Evolutionary conservation across 768 basidiomycete species (phyloP).

Genomic region (Mycena leptocephala): DNA sequence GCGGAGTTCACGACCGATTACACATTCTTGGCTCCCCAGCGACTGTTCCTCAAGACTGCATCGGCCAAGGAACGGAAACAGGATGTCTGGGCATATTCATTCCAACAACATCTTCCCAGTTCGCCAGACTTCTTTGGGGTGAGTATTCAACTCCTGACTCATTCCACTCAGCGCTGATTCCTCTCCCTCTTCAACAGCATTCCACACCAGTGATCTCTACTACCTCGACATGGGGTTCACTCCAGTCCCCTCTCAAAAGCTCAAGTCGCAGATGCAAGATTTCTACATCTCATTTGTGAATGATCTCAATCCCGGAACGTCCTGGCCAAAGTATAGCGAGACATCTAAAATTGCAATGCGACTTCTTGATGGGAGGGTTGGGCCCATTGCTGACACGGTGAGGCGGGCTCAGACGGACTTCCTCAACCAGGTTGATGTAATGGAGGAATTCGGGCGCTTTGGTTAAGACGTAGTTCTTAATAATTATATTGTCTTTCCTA

Average conservation of each 20-base stretch:
- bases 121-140: background rate
- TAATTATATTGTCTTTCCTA: too few relatives aligned
- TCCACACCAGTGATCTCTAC: constrained; percentile 15
- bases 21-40: too few relatives aligned
- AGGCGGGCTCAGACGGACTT: background rate
- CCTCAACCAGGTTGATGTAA: background rate
- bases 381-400: background rate
- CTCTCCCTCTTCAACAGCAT: background rate
- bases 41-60: too few relatives aligned
- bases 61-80: too few relatives aligned
- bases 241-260: background rate
- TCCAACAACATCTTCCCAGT: too few relatives aligned
- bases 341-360: background rate
- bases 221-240: constrained; percentile 15
- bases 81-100: too few relatives aligned
- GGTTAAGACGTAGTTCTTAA: too few relatives aligned
- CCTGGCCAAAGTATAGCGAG: constrained; percentile 4
- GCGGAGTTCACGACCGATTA: too few relatives aligned
- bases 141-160: constrained; percentile 1
- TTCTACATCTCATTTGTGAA: too few relatives aligned
- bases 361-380: too few relatives aligned
- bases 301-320: background rate
- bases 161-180: constrained; percentile 7
- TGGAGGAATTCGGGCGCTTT: background rate
- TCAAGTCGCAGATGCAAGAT: constrained; percentile 8